Evolutionary conservation across 257 asterid genomes (phyloP), one percentile per base, ranked within the genome.

Genomic region (Scutellaria barbata): DNA sequence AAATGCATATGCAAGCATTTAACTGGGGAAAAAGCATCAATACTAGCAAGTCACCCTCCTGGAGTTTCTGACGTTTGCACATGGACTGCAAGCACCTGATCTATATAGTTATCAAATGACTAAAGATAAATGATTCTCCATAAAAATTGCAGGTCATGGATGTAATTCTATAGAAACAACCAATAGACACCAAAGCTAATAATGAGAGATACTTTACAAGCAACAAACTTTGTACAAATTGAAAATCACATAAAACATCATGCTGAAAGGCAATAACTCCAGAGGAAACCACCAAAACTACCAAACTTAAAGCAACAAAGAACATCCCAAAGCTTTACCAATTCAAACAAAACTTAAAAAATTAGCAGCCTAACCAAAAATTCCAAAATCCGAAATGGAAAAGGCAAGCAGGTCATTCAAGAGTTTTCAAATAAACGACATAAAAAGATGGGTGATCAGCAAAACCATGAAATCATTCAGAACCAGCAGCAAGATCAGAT

Each of bases 361-460:
- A 7, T 9, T 40, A 60, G 50, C 50, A 14, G 48, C n/a, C 12
- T 8, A 60, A 14, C 53, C 53, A 35, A 55, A 52, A 54, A 69
- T 47, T 30, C 52, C 64, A 58, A 58, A 53, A n/a, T 51, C 62
- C n/a, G 11, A 59, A 18, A 37, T n/a, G 14, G 40, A 4, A 64
- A 73, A 46, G 5, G 22, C 53, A 30, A 41, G 2, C 17, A 33
- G 42, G 18, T 46, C 14, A 47, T 7, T 41, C 53, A 11, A 62
- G 53, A 10, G 14, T 40, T 62, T 16, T 45, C 69, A 57, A 51
- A 30, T 22, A 6, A 12, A 62, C 68, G 6, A 18, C 22, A 60
- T 11, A 54, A 9, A 63, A 22, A 42, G 17, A 16, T 16, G 16
- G 40, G 14, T 37, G 40, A 39, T 59, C 57, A 71, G 46, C 8